phyloP scores from a whole-genome alignment of 441 rosid genomes.

The Daphne laureola region DNA sequence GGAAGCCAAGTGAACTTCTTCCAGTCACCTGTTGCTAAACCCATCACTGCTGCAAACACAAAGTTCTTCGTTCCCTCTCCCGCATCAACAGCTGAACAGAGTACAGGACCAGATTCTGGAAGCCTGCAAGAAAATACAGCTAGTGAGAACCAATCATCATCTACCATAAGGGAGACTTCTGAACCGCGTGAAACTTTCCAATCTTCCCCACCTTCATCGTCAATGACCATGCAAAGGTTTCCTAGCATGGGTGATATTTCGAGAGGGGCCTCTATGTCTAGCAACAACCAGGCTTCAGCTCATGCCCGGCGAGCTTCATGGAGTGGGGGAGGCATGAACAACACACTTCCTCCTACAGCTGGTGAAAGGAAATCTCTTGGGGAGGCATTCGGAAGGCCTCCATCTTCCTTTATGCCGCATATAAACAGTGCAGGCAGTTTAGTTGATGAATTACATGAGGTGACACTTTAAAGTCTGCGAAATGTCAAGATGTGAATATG shows the following conservation, averaged over 20 bases:
- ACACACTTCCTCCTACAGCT: conserved; percentile 26
- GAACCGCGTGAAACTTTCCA: conserved; percentile 1
- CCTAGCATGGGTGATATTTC: conserved; percentile 73
- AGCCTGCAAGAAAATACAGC: conserved; percentile 14
- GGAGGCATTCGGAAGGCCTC: conserved; percentile 32
- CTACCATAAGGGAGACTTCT: conserved; percentile 5
- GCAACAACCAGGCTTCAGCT: conserved; percentile 25
- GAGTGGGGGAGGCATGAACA: conserved; percentile 59
- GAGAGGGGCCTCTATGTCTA: conserved; percentile 18
- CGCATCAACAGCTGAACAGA: conserved; percentile 21
- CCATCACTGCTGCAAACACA: conserved; percentile 20
- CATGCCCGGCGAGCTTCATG: conserved; percentile 82
- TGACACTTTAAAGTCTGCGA: conserved; percentile 49
- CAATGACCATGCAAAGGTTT: conserved; percentile 42
- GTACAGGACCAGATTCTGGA: conserved; percentile 18
- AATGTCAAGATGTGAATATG: conserved; percentile 41
- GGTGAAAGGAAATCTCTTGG: conserved; percentile 27
- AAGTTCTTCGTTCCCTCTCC: conserved; percentile 34
- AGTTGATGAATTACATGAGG: conserved; percentile 86
- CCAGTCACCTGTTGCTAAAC: conserved; percentile 30
- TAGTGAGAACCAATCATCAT: conserved; percentile 17
- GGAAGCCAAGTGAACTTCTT: conserved; percentile 27
- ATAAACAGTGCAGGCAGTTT: conserved; percentile 36
- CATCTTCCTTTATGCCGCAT: conserved; percentile 29
- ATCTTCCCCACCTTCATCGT: conserved; percentile 8